Conservation (phyloP, 192 early-diverging fungal genomes). For the Phycomyces blakesleeanus region DNA sequence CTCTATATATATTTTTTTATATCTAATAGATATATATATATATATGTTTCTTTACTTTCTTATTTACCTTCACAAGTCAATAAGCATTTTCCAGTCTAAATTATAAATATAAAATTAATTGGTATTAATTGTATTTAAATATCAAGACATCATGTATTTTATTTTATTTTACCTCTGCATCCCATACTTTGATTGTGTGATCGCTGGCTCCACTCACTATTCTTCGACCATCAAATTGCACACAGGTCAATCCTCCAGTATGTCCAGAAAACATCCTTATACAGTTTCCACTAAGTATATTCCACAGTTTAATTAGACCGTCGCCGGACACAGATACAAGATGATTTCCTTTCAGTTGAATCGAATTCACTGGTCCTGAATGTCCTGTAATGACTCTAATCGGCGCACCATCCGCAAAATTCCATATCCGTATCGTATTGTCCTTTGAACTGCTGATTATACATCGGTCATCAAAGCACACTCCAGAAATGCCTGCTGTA, state of each 20-base stretch:
- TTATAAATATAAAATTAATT: no score
- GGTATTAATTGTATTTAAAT: conserved; percentile 35
- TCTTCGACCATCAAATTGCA: conserved; percentile 75
- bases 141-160: conserved; percentile 7
- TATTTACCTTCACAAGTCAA: conserved; percentile 1
- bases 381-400: conserved; percentile 80
- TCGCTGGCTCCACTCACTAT: conserved; percentile 84
- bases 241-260: conserved; percentile 77
- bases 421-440: conserved; percentile 87
- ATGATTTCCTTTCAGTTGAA: conserved; percentile 70
- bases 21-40: no score
- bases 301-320: conserved; percentile 79
- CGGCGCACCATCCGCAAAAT: conserved; percentile 57
- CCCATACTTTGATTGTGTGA: conserved; percentile 73
- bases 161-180: conserved; percentile 33
- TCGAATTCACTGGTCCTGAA: conserved; percentile 90
- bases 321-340: conserved; percentile 86
- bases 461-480: conserved; percentile 72
- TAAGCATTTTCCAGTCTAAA: conserved; percentile 1
- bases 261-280: conserved; percentile 78
- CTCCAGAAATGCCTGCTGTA: conserved; percentile 75
- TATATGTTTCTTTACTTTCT: background rate
- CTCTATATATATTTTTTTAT: no score
- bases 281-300: conserved; percentile 56
- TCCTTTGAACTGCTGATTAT: conserved; percentile 96